Evolutionary conservation across 1,139 yeast genomes (phyloP).

Genomic region (Debaryomyces psychrophilus): DNA sequence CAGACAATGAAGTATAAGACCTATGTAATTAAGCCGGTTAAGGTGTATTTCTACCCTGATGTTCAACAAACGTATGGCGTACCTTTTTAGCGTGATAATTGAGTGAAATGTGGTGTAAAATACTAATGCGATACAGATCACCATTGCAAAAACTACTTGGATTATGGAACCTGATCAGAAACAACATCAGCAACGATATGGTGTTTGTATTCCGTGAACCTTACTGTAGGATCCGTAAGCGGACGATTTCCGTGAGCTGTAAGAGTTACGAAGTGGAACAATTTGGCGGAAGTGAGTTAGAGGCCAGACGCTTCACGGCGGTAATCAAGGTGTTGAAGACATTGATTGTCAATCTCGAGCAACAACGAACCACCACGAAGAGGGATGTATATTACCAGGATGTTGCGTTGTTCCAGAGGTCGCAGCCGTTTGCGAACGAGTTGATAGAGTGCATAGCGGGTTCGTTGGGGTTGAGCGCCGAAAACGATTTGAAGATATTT

Average conservation of each 20-base stretch:
- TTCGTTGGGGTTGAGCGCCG: slow-evolving; percentile 29
- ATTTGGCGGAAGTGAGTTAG: slow-evolving; percentile 12
- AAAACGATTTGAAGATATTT: slow-evolving; percentile 43
- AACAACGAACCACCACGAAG: slow-evolving; percentile 42
- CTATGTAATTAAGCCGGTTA: neutral
- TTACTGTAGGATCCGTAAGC: neutral
- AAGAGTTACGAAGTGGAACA: slow-evolving; percentile 8
- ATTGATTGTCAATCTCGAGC: slow-evolving; percentile 23
- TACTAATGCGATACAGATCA: slow-evolving; percentile 10
- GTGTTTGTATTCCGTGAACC: slow-evolving; percentile 8
- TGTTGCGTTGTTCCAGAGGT: slow-evolving; percentile 51
- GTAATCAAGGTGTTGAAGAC: slow-evolving; percentile 24
- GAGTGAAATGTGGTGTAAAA: neutral
- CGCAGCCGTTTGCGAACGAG: slow-evolving; percentile 49
- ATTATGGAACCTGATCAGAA: slow-evolving; percentile 12
- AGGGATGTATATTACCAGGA: slow-evolving; percentile 71
- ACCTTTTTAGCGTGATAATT: neutral
- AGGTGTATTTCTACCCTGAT: slow-evolving; percentile 10
- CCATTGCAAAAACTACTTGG: slow-evolving; percentile 12
- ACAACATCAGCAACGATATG: slow-evolving; percentile 6
- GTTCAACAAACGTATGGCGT: slow-evolving; percentile 6
- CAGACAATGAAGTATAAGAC: slow-evolving; percentile 3
- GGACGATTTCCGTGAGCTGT: neutral
- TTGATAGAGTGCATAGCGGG: slow-evolving; percentile 39
- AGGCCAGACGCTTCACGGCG: slow-evolving; percentile 17